These are phyloP conservation scores for Suhomyces sp. DNA, from an alignment of 805 yeast genomes.

Conservation along the genomic window DNA sequence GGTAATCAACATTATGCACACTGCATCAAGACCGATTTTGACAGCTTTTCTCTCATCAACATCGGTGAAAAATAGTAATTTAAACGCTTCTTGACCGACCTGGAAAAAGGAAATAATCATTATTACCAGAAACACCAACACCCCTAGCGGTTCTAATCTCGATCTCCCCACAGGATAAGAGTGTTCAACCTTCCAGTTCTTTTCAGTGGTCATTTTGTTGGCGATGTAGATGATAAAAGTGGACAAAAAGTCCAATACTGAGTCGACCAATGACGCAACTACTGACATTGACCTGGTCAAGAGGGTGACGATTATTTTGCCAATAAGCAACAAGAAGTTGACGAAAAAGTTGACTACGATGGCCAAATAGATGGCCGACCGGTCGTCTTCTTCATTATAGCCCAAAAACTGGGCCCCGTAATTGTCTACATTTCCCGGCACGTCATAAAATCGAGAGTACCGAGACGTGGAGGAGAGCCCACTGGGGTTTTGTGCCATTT, in stretches of 20 bases:
- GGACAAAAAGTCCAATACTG: conserved; percentile 68
- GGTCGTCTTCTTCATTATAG: conserved; percentile 41
- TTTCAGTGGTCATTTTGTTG: conserved; percentile 46
- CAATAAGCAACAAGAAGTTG: conserved; percentile 56
- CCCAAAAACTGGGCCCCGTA: conserved; percentile 59
- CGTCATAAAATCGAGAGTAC: conserved; percentile 35
- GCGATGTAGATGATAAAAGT: conserved; percentile 68
- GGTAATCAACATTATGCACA: conserved; percentile 60
- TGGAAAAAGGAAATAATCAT: conserved; percentile 71
- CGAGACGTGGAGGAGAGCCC: conserved; percentile 16
- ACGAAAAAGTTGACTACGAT: conserved; percentile 61
- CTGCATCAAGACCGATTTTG: conserved; percentile 47
- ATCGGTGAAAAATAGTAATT: conserved; percentile 38
- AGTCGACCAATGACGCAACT: conserved; percentile 73
- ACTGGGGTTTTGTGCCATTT: conserved; percentile 3
- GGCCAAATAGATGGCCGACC: conserved; percentile 51
- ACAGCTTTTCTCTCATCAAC: conserved; percentile 40
- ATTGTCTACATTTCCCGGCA: conserved; percentile 59
- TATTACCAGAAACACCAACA: conserved; percentile 66
- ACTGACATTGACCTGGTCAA: conserved; percentile 71
- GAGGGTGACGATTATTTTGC: conserved; percentile 58
- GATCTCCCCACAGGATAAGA: conserved; percentile 68
- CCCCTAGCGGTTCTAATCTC: conserved; percentile 76
- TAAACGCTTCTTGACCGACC: conserved; percentile 63
- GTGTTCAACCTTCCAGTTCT: conserved; percentile 45